These are phyloP conservation scores for Talaromyces sp. DNA, from an alignment of 2,329 filamentous ascomycete genomes.

Conservation along the genomic window DNA sequence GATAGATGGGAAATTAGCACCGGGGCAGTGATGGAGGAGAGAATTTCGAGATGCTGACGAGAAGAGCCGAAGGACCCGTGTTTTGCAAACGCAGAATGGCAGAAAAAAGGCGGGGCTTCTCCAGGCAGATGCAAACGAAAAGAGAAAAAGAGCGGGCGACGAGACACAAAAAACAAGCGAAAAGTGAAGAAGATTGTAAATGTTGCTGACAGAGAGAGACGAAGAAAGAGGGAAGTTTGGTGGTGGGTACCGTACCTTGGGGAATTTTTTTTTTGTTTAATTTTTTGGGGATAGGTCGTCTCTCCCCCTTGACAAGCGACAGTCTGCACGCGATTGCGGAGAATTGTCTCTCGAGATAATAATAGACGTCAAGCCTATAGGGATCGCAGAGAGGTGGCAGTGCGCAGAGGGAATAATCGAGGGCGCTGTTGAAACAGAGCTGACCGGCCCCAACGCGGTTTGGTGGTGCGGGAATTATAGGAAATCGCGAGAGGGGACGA, in stretches of 20 bases:
- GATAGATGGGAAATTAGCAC: not conserved
- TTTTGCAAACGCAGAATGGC: not conserved
- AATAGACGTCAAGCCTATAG: not conserved
- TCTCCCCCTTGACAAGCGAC: conserved; percentile 17
- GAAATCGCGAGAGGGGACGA: not conserved
- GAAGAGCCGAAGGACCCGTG: not conserved
- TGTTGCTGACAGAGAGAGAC: not conserved
- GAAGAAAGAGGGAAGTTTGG: not conserved
- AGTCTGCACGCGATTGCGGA: conserved; percentile 18
- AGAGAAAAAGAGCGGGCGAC: not conserved
- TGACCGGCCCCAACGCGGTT: conserved; percentile 1
- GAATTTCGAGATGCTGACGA: not conserved
- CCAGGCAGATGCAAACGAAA: not conserved
- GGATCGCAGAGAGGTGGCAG: not conserved
- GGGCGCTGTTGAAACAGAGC: not conserved
- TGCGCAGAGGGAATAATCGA: not conserved
- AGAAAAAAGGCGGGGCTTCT: not conserved
- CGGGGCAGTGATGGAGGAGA: not conserved
- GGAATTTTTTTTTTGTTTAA: not conserved
- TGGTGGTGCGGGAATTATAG: conserved; percentile 4
- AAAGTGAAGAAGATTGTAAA: not conserved
- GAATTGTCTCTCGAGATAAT: not conserved
- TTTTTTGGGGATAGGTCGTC: conserved; percentile 2
- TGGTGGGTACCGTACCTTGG: not conserved
- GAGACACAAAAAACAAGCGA: not conserved